These are phyloP conservation scores for Candida maesae DNA, from an alignment of 805 yeast genomes.

Conservation along the genomic window DNA sequence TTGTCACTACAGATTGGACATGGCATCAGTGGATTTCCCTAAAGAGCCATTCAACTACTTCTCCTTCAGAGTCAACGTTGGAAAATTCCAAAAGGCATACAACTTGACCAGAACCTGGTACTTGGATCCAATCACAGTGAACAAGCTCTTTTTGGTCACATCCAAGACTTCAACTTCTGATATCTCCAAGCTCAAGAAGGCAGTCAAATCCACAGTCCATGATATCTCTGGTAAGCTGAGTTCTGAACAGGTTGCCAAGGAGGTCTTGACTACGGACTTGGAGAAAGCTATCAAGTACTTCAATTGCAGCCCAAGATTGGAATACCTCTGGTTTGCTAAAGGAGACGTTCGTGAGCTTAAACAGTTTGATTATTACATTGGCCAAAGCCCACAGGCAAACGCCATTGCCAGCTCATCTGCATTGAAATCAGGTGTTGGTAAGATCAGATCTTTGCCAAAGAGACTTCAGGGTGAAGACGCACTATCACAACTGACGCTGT, in stretches of 20 bases:
- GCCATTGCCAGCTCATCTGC: slow-evolving; percentile 14
- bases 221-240: slow-evolving; percentile 48
- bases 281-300: slow-evolving; percentile 27
- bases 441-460: slow-evolving; percentile 24
- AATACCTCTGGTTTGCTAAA: slow-evolving; percentile 47
- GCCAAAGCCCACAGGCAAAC: slow-evolving; percentile 6
- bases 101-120: slow-evolving; percentile 47
- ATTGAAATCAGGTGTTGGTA: slow-evolving; percentile 26
- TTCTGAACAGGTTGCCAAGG: slow-evolving; percentile 32
- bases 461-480: slow-evolving; percentile 21
- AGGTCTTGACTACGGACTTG: slow-evolving; percentile 37
- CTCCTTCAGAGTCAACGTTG: slow-evolving; percentile 60
- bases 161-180: slow-evolving; percentile 41
- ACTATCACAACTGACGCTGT: slow-evolving; percentile 5
- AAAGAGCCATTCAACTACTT: slow-evolving; percentile 84
- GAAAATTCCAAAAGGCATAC: slow-evolving; percentile 73
- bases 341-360: slow-evolving; percentile 38
- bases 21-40: slow-evolving; percentile 58
- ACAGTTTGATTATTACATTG: slow-evolving; percentile 19
- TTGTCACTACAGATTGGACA: slow-evolving; percentile 59
- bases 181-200: slow-evolving; percentile 53
- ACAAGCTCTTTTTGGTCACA: slow-evolving; percentile 43
- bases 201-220: slow-evolving; percentile 69
- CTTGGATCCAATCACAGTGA: slow-evolving; percentile 55
- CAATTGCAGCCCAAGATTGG: slow-evolving; percentile 31